A percentile compares a stretch with the other conserved stretches of the same genome.
Evolutionary conservation across 371 early-diverging fungal genomes (phyloP).

Genomic region (Mortierella sp.): DNA sequence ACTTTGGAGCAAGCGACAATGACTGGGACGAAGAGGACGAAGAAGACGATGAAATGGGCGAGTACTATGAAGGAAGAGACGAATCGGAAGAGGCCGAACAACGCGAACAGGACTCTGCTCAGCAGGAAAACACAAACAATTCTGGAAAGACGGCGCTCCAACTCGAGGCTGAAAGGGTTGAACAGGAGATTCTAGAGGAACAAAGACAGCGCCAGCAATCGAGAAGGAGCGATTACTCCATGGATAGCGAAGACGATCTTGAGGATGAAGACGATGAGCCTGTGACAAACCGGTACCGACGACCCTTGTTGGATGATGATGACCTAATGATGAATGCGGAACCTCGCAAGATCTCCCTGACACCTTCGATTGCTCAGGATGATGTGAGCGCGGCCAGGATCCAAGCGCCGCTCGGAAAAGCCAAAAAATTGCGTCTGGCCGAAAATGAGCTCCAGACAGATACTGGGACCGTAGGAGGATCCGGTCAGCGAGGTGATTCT

Average conservation of each 20-base stretch:
- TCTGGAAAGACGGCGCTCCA: slow-evolving; percentile 28
- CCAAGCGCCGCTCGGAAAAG: slow-evolving; percentile 15
- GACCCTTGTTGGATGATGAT: slow-evolving; percentile 38
- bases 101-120: slow-evolving; percentile 16
- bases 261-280: slow-evolving; percentile 19
- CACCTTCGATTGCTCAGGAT: slow-evolving; percentile 51
- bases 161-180: slow-evolving; percentile 39
- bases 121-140: slow-evolving; percentile 21
- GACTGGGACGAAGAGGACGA: slow-evolving; percentile 56
- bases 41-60: slow-evolving; percentile 35
- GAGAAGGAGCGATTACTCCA: slow-evolving; percentile 6
- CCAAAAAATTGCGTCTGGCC: slow-evolving; percentile 24
- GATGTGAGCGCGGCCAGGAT: slow-evolving; percentile 11
- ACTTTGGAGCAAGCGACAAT: slow-evolving; percentile 35
- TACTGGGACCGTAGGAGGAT: too few relatives aligned
- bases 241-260: slow-evolving; percentile 5
- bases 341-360: slow-evolving; percentile 50
- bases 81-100: slow-evolving; percentile 52
- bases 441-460: slow-evolving; percentile 10
- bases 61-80: slow-evolving; percentile 55
- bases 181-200: slow-evolving; percentile 48
- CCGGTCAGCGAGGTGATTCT: too few relatives aligned
- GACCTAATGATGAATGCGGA: slow-evolving; percentile 40
- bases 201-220: slow-evolving; percentile 19
- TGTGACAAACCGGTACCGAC: slow-evolving; percentile 27